Percentiles rank a stretch among this genome's conserved stretches.
Conservation (phyloP, 805 yeast genomes). For the Barnettozyma sucrosica region DNA sequence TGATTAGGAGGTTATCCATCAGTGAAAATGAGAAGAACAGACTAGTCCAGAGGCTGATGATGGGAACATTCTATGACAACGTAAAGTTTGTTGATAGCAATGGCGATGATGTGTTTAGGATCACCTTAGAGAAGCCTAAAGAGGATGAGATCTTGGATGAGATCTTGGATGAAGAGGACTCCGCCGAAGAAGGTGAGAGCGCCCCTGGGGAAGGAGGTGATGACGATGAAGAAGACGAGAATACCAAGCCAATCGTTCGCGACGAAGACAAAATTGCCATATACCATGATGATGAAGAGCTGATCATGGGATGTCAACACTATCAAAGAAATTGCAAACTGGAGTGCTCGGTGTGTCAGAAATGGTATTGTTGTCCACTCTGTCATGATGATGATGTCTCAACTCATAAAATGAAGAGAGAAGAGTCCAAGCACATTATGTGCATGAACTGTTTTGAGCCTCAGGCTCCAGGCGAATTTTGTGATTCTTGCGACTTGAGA, state of each 20-base stretch:
- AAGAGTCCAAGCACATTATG: slow-evolving; percentile 58
- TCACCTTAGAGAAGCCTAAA: slow-evolving; percentile 11
- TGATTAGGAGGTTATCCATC: slow-evolving; percentile 19
- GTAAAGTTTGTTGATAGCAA: slow-evolving; percentile 29
- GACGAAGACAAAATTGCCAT: slow-evolving; percentile 44
- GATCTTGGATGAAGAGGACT: slow-evolving; percentile 17
- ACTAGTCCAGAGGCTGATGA: slow-evolving; percentile 59
- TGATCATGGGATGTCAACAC: slow-evolving; percentile 70
- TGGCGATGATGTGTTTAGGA: slow-evolving; percentile 24
- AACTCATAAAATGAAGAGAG: slow-evolving; percentile 53
- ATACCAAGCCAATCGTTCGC: slow-evolving; percentile 32
- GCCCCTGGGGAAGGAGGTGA: slow-evolving; percentile 9
- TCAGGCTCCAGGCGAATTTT: slow-evolving; percentile 66
- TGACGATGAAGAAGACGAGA: slow-evolving; percentile 10
- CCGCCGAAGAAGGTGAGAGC: slow-evolving; percentile 15
- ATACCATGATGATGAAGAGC: slow-evolving; percentile 38
- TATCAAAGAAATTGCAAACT: slow-evolving; percentile 79
- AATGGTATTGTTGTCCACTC: slow-evolving; percentile 77
- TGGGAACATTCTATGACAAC: slow-evolving; percentile 56
- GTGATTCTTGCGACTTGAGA: slow-evolving; percentile 59
- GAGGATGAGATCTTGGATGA: slow-evolving; percentile 3
- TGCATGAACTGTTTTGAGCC: slow-evolving; percentile 78
- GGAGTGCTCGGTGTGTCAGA: slow-evolving; percentile 68
- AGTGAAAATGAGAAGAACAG: slow-evolving; percentile 22
- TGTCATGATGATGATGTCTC: slow-evolving; percentile 68